Base-by-base conservation (phyloP, 208 protist genomes). In the Phytomonas sp. region DNA sequence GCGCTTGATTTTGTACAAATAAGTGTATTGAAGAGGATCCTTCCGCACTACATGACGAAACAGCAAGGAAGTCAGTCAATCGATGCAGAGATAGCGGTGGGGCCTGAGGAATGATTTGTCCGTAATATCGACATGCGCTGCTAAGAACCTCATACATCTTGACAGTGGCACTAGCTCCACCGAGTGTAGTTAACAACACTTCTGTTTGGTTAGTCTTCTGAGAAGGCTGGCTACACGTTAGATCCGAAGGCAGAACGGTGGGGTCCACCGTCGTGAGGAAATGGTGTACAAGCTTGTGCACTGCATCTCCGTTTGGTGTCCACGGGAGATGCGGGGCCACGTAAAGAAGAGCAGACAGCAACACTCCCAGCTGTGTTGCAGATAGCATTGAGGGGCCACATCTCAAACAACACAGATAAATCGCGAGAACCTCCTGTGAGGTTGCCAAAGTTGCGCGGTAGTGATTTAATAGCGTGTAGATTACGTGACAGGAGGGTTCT, bases 351-450 rank as follows among this genome's bases (percentile, higher is more conserved):
- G 45, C 45, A 16, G 45, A 56, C 19, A 56, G 45, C 23, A 56
- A 56, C 45, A 56, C 19, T 26, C 45, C 45, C 45, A 56, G 16
- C 45, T 56, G 45, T 56, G 45, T 26, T 0, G 45, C 23, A 19
- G 45, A 56, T 56, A 56, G 45, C 45, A 56, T 56, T 56, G 45
- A 56, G 2, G 45, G 45, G 45, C 45, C 45, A 56, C 45, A 56
- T 26, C 23, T 56, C 45, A 56, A 56, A 23, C 45, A 56, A 26
- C 5, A 56, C 45, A 56, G 19, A 26, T 56, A 56, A 56, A 56
- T 11, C 26, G 45, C 10, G 16, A 56, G 45, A 26, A 23, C 45
- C 26, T 56, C 45, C 45, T 56, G 45, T 7, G 45, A 56, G 26
- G 45, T 56, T 56, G 45, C 45, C 16, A 56, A 6, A 23, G 45